Conservation (phyloP, 1,284 basidiomycete genomes). For the Pseudozyma hubeiensis region DNA sequence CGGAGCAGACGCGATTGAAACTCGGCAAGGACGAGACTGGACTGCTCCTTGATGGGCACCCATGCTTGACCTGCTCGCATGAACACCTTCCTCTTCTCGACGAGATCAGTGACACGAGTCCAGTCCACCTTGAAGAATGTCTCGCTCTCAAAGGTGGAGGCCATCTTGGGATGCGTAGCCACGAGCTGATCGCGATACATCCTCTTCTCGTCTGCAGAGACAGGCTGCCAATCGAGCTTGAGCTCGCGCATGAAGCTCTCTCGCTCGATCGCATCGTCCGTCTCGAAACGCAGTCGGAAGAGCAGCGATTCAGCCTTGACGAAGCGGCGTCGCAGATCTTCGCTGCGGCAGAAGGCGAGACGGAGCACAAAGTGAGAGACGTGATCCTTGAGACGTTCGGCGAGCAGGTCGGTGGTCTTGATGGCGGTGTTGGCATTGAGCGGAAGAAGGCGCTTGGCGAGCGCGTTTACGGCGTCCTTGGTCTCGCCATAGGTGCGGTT, state of each 20-base stretch:
- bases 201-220: slow-evolving; percentile 75
- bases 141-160: slow-evolving; percentile 71
- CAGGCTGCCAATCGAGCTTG: slow-evolving; percentile 82
- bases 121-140: slow-evolving; percentile 82
- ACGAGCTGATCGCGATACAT: slow-evolving; percentile 73
- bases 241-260: slow-evolving; percentile 80
- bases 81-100: slow-evolving; percentile 85
- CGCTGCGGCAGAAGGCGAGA: slow-evolving; percentile 93
- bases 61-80: slow-evolving; percentile 88
- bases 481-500: slow-evolving; percentile 84
- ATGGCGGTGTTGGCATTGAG: slow-evolving; percentile 76
- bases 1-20: slow-evolving; percentile 82
- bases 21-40: slow-evolving; percentile 88
- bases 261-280: slow-evolving; percentile 76
- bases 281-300: slow-evolving; percentile 86
- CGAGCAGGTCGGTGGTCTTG: slow-evolving; percentile 70
- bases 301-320: slow-evolving; percentile 87
- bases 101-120: slow-evolving; percentile 92
- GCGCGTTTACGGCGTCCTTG: slow-evolving; percentile 74
- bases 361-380: slow-evolving; percentile 94
- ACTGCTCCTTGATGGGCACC: slow-evolving; percentile 83
- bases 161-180: slow-evolving; percentile 56
- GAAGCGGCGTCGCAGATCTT: slow-evolving; percentile 89
- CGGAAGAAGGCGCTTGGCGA: slow-evolving; percentile 80
- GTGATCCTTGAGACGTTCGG: slow-evolving; percentile 86